A percentile compares a stretch with the other conserved stretches of the same genome.
phyloP scores from a whole-genome alignment of 2,329 filamentous ascomycete genomes.

The Fusarium haematococcum region DNA sequence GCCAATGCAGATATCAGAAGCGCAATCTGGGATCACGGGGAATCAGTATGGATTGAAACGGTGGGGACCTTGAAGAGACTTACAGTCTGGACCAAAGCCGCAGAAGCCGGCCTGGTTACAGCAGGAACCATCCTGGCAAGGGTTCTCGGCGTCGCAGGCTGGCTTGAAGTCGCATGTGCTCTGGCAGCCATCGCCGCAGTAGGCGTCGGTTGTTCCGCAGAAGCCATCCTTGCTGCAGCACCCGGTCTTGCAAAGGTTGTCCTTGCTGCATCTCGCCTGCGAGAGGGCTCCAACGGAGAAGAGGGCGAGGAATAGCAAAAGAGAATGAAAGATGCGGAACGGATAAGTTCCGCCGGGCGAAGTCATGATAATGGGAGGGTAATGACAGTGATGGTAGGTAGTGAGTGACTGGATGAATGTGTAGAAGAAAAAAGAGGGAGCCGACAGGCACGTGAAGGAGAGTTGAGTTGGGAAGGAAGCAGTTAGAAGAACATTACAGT shows the following conservation, averaged over 20 bases:
- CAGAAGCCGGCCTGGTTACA: conserved; percentile 41
- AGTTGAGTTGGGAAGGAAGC: no score
- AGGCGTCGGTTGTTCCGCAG: conserved; percentile 40
- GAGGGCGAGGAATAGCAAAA: neutral
- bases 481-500: no score
- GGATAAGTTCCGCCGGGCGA: neutral
- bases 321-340: neutral
- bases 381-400: no score
- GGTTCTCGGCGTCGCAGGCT: conserved; percentile 45
- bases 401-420: no score
- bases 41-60: no score
- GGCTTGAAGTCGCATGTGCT: conserved; percentile 42
- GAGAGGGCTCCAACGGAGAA: neutral
- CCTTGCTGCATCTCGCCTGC: conserved; percentile 3
- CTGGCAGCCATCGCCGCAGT: conserved; percentile 25
- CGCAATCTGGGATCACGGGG: no score
- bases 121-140: conserved; percentile 48
- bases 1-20: no score
- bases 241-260: conserved; percentile 27
- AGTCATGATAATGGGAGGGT: no score
- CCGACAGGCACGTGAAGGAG: no score
- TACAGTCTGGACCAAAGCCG: conserved; percentile 42
- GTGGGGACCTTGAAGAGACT: no score
- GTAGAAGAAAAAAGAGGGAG: no score
- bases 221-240: conserved; percentile 34